Evolutionary conservation across 169 alveolate species (phyloP), one percentile per base, ranked within the genome.

Genomic region (Plasmodium vinckei): DNA sequence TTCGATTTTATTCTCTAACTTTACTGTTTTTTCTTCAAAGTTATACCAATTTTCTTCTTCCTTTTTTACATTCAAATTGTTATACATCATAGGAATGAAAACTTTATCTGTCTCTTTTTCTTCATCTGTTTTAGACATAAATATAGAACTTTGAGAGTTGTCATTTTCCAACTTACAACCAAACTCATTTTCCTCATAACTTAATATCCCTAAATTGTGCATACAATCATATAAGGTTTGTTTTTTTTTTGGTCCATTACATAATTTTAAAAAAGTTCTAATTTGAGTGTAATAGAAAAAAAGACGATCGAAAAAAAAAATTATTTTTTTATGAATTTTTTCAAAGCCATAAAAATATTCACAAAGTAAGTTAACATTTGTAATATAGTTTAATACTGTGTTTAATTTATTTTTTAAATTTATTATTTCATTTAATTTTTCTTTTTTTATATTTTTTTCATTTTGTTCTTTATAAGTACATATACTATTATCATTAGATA

Each of bases 281-380:
- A 33, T 63, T 17, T 57, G 64, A 9, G 9, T n/a, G 19, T 56
- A 59, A 72, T 57, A 51, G 39, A 23, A 59, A 42, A 12, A 23
- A 9, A 15, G 61, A 13, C 44, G 72, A 2, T 39, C n/a, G 13
- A 59, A 5, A 47, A 59, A 72, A 64, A 46, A 19, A 27, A 15
- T 6, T 12, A 72, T 63, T 12, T 72, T 72, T 21, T n/a, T 60
- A n/a, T 17, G 49, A 46, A 59, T 27, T 13, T 49, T 72, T 57
- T 63, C 72, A 46, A 72, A 21, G 15, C 5, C 33, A 5, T 44
- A 67, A 54, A 79, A 65, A 64, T 53, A 25, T 72, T 68, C 25
- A 39, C 54, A 63, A 2, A 9, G 10, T 0, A 17, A 12, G 19
- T 84, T 71, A 49, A 39, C 39, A 25, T 44, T 60, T 2, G 53